Evolutionary conservation across 1,284 basidiomycete species (phyloP), one percentile per base, ranked within the genome.

Genomic region (Apiotrichum porosum): DNA sequence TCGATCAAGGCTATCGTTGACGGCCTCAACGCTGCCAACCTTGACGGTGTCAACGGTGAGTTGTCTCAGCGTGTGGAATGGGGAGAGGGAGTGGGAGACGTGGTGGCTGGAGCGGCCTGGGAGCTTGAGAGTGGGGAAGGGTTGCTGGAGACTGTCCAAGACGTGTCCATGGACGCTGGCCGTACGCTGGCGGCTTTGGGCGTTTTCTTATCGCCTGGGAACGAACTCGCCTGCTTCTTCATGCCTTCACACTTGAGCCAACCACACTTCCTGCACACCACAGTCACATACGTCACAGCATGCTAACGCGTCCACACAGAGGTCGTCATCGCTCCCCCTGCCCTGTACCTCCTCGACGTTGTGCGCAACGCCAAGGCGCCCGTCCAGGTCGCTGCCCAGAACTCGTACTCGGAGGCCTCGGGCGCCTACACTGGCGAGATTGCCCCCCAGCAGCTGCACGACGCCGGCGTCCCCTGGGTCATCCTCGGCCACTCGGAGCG

Each of bases 401-500:
- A 97, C 78, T 83, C 83, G 62, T 91, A 93, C 79, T 79, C 80
- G 72, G 86, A 91, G 75, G 67, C 80, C 13, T 83, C 82, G 19
- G 94, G 94, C 44, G 94, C 94, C 18, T 99, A 86, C 79, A 98
- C 95, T 10, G 94, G 92, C 49, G 92, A 95, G 75, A 88, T 88
- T 76, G 91, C 88, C 63, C 83, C 90, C 6, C 66, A 78, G 6
- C 90, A 95, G 76, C 82, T 97, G 64, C 81, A 79, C 51, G 91
- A 97, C 68, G 86, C 88, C 17, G 79, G 78, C 4, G 83, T 97
- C 59, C 87, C 88, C 51, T 97, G 88, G 75, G 92, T 97, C 60
- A 88, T 99, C 71, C 81, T 97, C 51, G 94, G 93, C 81, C 94
- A 99, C 80, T 97, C 92, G 39, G 95, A 99, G 75, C 87, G 95